Evolutionary conservation across 306 rosid genomes (phyloP).

Genomic region (Dalbergia oliveri): DNA sequence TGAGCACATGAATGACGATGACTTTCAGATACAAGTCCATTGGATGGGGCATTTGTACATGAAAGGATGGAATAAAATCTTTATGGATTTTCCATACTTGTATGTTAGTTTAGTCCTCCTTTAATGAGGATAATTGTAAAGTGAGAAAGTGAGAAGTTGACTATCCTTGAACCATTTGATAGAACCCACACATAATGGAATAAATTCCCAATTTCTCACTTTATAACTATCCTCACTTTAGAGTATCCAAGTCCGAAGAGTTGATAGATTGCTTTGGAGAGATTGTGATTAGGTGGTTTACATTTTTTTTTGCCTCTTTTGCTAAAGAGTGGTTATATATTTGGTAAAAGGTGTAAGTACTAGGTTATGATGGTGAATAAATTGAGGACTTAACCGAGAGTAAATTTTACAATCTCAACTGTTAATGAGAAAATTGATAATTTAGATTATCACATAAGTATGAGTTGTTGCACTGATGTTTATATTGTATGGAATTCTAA

Average conservation of each 20-base stretch:
- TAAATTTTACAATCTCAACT: too few relatives aligned
- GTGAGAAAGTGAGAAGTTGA: too few relatives aligned
- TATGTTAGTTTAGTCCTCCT: constrained; percentile 36
- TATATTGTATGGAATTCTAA: too few relatives aligned
- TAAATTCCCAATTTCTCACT: too few relatives aligned
- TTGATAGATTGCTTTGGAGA: constrained; percentile 18
- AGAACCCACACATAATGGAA: too few relatives aligned
- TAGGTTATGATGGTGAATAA: constrained; percentile 42
- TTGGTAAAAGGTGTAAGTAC: constrained; percentile 51
- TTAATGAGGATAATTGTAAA: too few relatives aligned
- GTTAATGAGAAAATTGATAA: too few relatives aligned
- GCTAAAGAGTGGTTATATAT: not conserved
- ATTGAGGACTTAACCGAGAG: not conserved
- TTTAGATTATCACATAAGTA: too few relatives aligned
- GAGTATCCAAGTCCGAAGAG: not conserved
- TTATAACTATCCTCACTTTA: too few relatives aligned
- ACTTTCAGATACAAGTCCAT: constrained; percentile 39
- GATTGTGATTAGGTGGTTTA: constrained; percentile 34
- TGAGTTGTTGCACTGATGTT: too few relatives aligned
- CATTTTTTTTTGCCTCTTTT: not conserved
- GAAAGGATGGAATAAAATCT: constrained; percentile 45
- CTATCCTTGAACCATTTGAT: too few relatives aligned
- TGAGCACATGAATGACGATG: constrained; percentile 7
- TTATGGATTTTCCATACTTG: constrained; percentile 26
- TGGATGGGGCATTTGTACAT: constrained; percentile 56